Base-by-base conservation (phyloP, 306 rosid genomes). In the Cicer judaicum region DNA sequence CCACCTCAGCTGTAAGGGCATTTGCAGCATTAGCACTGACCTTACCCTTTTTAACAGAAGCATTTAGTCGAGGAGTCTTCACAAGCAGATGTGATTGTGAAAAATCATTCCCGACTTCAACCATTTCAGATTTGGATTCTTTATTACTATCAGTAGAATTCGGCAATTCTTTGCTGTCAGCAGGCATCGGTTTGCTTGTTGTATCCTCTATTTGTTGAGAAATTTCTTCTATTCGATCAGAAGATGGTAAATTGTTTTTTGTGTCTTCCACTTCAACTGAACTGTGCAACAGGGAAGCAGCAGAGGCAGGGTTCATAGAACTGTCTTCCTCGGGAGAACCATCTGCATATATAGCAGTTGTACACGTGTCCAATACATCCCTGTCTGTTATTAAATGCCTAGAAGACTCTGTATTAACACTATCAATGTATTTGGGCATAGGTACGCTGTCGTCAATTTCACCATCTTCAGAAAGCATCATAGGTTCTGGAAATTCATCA, bases 401-500 rank as follows among this genome's bases (percentile, higher is more conserved):
- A 50, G 59, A 59, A 72, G 84, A 63, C 60, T 68, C 76, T 54
- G 39, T 81, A 61, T 78, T 75, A 62, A 44, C 80, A 75, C 68
- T 65, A 69, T 77, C 68, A 44, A 50, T 78, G 73, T 74, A 64
- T 73, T 60, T 73, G 68, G 79, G 77, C 68, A 53, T 64, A 46
- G 74, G 79, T 64, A 36, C 56, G 48, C 74, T 55, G 53, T 78
- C 80, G 69, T 77, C 83, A 49, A 78, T 46, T 79, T 80, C 64
- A 73, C 87, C 89, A 74, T 80, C 77, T 81, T 80, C 78, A 24
- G 78, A 74, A 71, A 89, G 89, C 93, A 86, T 88, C 74, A 86
- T 81, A 16, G 97, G 97, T 82, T 92, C 98, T 7, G 89, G 89
- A 87, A 83, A 89, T 79, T 95, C 99, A 55, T 95, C 99, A 81